These are phyloP conservation scores for Ophiostoma novo-ulmi DNA, from an alignment of 2,329 filamentous ascomycete species.

Conservation along the genomic window DNA sequence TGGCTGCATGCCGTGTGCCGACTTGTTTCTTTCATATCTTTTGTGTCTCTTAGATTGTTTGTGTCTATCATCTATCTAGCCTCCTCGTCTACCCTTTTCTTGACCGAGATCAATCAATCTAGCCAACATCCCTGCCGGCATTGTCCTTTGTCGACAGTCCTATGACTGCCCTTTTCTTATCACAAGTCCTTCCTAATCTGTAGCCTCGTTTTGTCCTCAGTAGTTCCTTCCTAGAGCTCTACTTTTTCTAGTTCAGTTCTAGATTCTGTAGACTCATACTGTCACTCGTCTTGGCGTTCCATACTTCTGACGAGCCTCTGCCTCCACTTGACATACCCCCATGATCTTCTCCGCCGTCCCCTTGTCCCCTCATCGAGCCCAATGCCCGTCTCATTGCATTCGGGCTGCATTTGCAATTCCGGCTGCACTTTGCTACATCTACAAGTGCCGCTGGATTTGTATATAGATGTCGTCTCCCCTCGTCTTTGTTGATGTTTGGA, in stretches of 20 bases:
- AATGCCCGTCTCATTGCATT: not conserved
- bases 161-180: not conserved
- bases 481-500: not conserved
- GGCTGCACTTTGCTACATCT: not conserved
- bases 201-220: not conserved
- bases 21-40: not conserved
- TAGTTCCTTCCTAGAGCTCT: not conserved
- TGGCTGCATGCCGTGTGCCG: not conserved
- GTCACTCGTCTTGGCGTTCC: not conserved
- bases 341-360: not conserved
- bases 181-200: not conserved
- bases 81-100: not conserved
- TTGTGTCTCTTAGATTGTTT: not conserved
- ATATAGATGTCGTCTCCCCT: not conserved
- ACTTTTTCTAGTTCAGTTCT: not conserved
- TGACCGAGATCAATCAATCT: not conserved
- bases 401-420: too few relatives aligned
- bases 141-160: not conserved
- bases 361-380: not conserved
- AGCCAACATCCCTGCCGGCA: not conserved
- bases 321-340: not conserved
- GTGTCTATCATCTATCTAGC: not conserved
- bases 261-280: not conserved
- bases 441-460: not conserved
- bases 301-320: not conserved